A percentile compares a stretch with the other conserved stretches of the same genome.
These are phyloP conservation scores for Akanthomyces lecanii DNA, from an alignment of 2,329 filamentous ascomycete species.

Conservation along the genomic window DNA sequence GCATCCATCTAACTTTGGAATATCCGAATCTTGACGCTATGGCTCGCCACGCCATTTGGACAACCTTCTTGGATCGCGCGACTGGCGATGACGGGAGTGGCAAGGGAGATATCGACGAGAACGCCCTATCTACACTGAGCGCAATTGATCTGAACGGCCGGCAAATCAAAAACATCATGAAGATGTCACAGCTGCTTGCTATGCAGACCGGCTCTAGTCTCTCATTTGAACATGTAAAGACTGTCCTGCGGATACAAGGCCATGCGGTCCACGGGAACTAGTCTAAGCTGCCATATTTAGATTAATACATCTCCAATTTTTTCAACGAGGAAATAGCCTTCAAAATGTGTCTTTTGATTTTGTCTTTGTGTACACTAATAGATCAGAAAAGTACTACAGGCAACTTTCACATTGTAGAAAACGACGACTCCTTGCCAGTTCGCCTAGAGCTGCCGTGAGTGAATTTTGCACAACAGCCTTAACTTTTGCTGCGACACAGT, in stretches of 20 bases:
- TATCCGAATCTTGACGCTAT: constrained; percentile 71
- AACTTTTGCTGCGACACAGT: no score
- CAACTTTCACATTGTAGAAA: no score
- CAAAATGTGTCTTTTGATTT: no score
- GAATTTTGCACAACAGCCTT: no score
- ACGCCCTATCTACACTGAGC: constrained; percentile 63
- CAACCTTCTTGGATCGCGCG: constrained; percentile 74
- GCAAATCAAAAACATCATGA: constrained; percentile 87
- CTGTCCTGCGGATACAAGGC: constrained; percentile 72
- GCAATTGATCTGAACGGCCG: constrained; percentile 59
- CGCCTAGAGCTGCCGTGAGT: no score
- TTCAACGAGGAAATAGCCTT: no score
- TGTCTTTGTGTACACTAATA: no score
- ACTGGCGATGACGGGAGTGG: constrained; percentile 56
- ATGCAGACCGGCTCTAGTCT: constrained; percentile 68
- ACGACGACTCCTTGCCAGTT: no score
- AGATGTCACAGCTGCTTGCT: constrained; percentile 77
- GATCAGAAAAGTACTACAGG: no score
- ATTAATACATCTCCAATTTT: not conserved
- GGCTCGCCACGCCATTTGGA: constrained; percentile 76
- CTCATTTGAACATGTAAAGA: constrained; percentile 72
- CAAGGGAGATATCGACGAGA: constrained; percentile 52
- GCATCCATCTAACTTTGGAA: constrained; percentile 78
- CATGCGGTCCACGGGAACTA: not conserved
- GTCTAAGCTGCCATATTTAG: not conserved